These are phyloP conservation scores for Aegilops sharonensis DNA, from an alignment of 176 grass and related monocot genomes.

Conservation along the genomic window DNA sequence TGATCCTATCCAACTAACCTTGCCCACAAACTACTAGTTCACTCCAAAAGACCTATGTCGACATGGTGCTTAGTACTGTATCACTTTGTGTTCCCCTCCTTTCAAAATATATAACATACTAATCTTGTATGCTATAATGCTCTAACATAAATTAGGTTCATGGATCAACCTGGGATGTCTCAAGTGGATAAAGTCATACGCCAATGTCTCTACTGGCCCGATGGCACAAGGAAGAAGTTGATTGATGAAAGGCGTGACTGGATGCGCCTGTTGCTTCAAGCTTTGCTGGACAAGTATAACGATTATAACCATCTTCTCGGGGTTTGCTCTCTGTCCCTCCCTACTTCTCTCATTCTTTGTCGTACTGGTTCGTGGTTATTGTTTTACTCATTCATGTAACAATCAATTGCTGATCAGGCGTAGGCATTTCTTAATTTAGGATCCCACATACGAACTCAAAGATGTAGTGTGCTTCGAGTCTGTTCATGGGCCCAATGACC, in stretches of 20 bases:
- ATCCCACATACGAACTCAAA: background rate
- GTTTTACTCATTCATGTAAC: background rate
- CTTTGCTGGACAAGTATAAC: slow-evolving; percentile 1
- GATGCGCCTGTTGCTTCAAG: background rate
- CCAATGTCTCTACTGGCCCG: background rate
- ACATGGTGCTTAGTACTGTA: background rate
- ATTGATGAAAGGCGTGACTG: background rate
- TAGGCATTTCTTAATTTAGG: background rate
- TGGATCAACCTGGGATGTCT: background rate
- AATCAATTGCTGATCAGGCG: background rate
- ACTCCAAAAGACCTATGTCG: background rate
- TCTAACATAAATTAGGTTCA: background rate
- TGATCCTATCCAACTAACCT: background rate
- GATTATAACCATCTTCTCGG: background rate
- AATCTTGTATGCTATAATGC: background rate
- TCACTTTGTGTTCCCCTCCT: background rate
- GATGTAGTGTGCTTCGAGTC: background rate
- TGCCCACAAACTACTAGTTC: background rate
- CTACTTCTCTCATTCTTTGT: background rate
- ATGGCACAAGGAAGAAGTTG: slow-evolving; percentile 9
- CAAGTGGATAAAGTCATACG: background rate
- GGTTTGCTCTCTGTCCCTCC: background rate
- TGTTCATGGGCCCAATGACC: background rate
- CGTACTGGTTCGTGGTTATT: background rate
- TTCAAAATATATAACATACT: background rate